A percentile compares a stretch with the other conserved stretches of the same genome.
Conservation (phyloP, 495 filamentous ascomycete genomes). For the Talaromyces nanjingensis region DNA sequence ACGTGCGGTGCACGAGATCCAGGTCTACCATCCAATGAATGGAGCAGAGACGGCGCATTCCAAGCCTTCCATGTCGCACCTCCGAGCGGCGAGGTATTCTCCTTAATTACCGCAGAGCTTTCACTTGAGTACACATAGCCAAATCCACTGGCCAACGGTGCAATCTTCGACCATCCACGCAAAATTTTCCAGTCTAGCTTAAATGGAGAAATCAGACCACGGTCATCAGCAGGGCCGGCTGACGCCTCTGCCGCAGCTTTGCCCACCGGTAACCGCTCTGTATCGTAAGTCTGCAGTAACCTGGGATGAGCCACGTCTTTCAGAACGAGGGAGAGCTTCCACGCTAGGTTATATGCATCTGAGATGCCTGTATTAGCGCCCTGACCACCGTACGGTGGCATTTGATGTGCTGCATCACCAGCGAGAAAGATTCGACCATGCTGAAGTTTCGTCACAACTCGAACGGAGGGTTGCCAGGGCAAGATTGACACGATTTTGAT, state of each 20-base stretch:
- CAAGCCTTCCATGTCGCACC: slow-evolving; percentile 7
- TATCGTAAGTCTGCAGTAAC: slow-evolving; percentile 42
- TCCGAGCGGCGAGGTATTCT: slow-evolving; percentile 1
- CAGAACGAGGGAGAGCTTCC: slow-evolving; percentile 41
- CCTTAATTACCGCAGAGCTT: slow-evolving; percentile 1
- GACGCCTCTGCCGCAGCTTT: slow-evolving; percentile 4
- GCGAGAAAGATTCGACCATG: slow-evolving; percentile 36
- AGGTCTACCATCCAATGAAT: slow-evolving; percentile 11
- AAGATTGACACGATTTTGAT: slow-evolving; percentile 15
- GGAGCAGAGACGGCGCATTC: slow-evolving; percentile 2
- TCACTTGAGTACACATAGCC: slow-evolving; percentile 5
- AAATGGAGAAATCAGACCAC: neutral
- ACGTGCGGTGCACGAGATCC: slow-evolving; percentile 24
- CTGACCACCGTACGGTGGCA: slow-evolving; percentile 41
- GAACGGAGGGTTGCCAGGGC: slow-evolving; percentile 15
- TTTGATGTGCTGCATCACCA: slow-evolving; percentile 45
- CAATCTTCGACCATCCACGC: neutral
- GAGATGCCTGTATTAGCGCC: slow-evolving; percentile 44
- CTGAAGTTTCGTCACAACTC: slow-evolving; percentile 10
- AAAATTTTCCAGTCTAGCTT: neutral
- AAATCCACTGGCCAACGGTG: neutral
- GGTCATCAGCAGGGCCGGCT: neutral
- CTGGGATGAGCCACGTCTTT: slow-evolving; percentile 26
- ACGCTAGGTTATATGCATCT: slow-evolving; percentile 40
- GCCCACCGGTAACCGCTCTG: slow-evolving; percentile 45